A percentile compares a stretch with the other conserved stretches of the same genome.
Conservation (phyloP, 2,329 filamentous ascomycete genomes). For the Aspergillus brunneoviolaceus region DNA sequence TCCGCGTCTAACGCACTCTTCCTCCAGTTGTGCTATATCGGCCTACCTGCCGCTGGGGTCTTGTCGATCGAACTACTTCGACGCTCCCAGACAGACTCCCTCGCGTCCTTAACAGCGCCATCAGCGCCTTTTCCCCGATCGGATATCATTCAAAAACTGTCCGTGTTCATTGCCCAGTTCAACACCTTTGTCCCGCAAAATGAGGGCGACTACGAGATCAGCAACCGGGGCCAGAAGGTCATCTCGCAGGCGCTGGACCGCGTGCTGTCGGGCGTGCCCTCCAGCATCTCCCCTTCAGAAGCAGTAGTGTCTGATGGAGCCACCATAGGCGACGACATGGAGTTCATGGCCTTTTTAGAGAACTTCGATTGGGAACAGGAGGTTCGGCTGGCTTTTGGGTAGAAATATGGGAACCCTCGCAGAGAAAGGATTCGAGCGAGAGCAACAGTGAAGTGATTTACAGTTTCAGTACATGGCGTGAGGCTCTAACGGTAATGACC, state of each 20-base stretch:
- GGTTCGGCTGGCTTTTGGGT: slow-evolving; percentile 4
- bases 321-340: slow-evolving; percentile 3
- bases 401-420: neutral
- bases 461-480: too few relatives aligned
- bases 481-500: too few relatives aligned
- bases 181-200: slow-evolving; percentile 12
- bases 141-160: slow-evolving; percentile 24
- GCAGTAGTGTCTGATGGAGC: neutral
- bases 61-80: slow-evolving; percentile 24
- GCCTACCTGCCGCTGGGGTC: slow-evolving; percentile 25
- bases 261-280: slow-evolving; percentile 9
- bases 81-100: slow-evolving; percentile 18
- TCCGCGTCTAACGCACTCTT: too few relatives aligned
- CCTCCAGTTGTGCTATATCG: slow-evolving; percentile 22
- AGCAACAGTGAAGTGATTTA: too few relatives aligned
- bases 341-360: slow-evolving; percentile 18
- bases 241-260: slow-evolving; percentile 20
- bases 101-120: too few relatives aligned
- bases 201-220: slow-evolving; percentile 16
- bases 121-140: too few relatives aligned
- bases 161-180: slow-evolving; percentile 19
- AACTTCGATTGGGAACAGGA: slow-evolving; percentile 21
- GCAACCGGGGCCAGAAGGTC: slow-evolving; percentile 9
- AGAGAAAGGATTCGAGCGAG: too few relatives aligned
- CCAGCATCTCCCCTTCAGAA: neutral